Conservation (phyloP, 1,139 yeast species). For the Blastobotrys indianensis region DNA sequence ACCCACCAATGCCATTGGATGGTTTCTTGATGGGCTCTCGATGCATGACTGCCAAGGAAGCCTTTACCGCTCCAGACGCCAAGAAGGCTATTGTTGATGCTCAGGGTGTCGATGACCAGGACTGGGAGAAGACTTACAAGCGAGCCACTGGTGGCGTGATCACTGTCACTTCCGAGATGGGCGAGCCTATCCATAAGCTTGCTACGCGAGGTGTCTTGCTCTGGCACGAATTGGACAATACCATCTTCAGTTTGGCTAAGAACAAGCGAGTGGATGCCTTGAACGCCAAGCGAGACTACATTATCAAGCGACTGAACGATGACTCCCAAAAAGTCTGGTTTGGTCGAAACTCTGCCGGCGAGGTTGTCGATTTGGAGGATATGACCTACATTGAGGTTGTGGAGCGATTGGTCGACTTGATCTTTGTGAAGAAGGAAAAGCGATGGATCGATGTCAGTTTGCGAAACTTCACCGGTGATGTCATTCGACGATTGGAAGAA, state of each 20-base stretch:
- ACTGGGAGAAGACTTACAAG: constrained; percentile 95
- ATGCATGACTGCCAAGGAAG: constrained; percentile 96
- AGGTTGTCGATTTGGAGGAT: constrained; percentile 80
- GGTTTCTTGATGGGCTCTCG: constrained; percentile 95
- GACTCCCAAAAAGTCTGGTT: constrained; percentile 99
- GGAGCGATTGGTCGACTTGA: constrained; percentile 76
- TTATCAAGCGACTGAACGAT: constrained; percentile 76
- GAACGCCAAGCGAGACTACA: constrained; percentile 76
- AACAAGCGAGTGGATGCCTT: constrained; percentile 79
- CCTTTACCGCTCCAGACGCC: constrained; percentile 88
- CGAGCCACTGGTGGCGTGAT: constrained; percentile 95
- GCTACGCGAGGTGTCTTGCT: constrained; percentile 97
- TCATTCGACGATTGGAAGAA: constrained; percentile 92
- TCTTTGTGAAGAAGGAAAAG: constrained; percentile 72
- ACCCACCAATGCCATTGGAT: constrained; percentile 98
- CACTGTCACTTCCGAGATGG: constrained; percentile 97
- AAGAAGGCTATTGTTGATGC: constrained; percentile 87
- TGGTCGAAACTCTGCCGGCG: constrained; percentile 69
- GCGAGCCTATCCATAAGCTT: constrained; percentile 97
- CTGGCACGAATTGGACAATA: constrained; percentile 92
- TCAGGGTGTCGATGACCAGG: constrained; percentile 76
- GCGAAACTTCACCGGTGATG: constrained; percentile 82
- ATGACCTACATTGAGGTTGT: constrained; percentile 96
- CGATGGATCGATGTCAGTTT: constrained; percentile 87
- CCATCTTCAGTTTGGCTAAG: constrained; percentile 87